Evolutionary conservation across 83 land plant genomes (phyloP).

Genomic region (Thuja plicata): DNA sequence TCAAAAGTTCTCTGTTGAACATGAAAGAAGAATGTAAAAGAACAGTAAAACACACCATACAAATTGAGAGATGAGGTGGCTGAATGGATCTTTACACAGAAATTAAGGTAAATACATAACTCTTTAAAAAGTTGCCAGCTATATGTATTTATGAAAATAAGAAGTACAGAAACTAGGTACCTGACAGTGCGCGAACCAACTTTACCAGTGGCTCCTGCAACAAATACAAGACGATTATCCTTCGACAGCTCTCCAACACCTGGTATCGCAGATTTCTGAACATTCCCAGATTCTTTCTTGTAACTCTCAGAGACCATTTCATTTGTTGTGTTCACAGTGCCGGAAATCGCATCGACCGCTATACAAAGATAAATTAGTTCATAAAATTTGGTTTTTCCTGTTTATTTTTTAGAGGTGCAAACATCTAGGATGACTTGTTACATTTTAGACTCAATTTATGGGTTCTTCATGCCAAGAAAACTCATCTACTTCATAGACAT

Average conservation of each 20-base stretch:
- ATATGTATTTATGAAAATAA: neutral
- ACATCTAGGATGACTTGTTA: neutral
- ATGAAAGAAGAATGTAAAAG: neutral
- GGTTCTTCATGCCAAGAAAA: neutral
- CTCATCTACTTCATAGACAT: neutral
- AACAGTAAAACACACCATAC: neutral
- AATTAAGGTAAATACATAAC: neutral
- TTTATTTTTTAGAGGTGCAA: neutral
- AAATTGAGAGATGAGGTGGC: neutral
- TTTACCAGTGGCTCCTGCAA: conserved; percentile 97
- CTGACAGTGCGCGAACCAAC: conserved; percentile 93
- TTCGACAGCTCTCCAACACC: conserved; percentile 22
- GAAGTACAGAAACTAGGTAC: conserved; percentile 27
- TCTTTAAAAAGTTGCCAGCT: conserved; percentile 7
- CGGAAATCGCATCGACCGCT: conserved; percentile 2
- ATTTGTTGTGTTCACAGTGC: neutral
- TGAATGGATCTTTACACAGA: neutral
- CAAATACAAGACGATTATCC: conserved; percentile 72
- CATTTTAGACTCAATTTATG: neutral
- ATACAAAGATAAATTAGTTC: neutral
- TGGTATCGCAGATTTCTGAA: neutral
- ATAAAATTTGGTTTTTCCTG: neutral
- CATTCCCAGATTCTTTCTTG: neutral
- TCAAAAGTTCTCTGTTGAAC: conserved; percentile 79
- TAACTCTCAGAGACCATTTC: conserved; percentile 6